A percentile compares a stretch with the other conserved stretches of the same genome.
Conservation (phyloP, 306 rosid species). For the Alnus glutinosa region DNA sequence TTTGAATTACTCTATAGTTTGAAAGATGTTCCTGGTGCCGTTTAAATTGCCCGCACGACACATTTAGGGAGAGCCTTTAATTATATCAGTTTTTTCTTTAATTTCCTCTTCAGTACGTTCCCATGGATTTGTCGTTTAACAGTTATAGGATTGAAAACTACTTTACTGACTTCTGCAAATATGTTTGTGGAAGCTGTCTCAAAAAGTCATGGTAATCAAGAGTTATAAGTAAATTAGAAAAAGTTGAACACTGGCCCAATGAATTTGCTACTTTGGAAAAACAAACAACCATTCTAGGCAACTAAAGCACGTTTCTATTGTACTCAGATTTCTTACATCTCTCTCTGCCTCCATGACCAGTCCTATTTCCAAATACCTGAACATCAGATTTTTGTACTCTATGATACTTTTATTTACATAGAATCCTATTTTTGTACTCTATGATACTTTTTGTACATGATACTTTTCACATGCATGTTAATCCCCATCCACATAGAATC, state of each 20-base stretch:
- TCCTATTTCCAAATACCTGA: too few species aligned
- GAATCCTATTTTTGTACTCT: too few species aligned
- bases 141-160: constrained; percentile 7
- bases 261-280: constrained; percentile 38
- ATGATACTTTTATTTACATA: too few species aligned
- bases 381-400: too few species aligned
- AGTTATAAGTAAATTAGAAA: not conserved
- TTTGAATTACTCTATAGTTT: not conserved
- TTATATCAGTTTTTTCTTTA: not conserved
- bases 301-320: too few species aligned
- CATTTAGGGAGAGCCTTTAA: constrained; percentile 1
- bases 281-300: constrained; percentile 26
- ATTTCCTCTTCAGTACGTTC: not conserved
- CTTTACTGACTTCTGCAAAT: constrained; percentile 24
- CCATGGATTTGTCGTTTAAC: constrained; percentile 20
- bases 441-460: too few species aligned
- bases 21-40: not conserved
- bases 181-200: constrained; percentile 2
- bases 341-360: not conserved
- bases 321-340: not conserved
- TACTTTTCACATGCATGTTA: not conserved
- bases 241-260: not conserved
- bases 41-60: not conserved
- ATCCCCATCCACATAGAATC: not conserved
- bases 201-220: not conserved